Evolutionary conservation across 345 rosid species (phyloP).

Genomic region (Heritiera fomes): DNA sequence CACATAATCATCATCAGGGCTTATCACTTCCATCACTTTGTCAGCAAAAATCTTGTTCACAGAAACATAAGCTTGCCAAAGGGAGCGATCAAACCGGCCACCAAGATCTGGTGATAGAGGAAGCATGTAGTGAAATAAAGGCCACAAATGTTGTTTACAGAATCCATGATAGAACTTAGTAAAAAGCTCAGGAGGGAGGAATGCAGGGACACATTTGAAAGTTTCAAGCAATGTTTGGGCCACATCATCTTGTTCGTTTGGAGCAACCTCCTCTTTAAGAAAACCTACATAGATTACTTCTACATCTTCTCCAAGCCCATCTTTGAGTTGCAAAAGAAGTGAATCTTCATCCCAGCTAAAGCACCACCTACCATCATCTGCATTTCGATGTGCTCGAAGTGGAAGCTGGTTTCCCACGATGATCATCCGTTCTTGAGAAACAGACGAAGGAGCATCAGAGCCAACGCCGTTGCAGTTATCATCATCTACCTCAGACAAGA

Average conservation of each 20-base stretch:
- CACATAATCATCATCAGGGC: conserved; percentile 87
- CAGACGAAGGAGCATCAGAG: conserved; percentile 85
- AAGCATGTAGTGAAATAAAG: conserved; percentile 93
- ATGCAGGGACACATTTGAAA: conserved; percentile 95
- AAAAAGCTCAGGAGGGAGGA: conserved; percentile 70
- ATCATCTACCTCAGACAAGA: conserved; percentile 79
- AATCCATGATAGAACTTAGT: conserved; percentile 88
- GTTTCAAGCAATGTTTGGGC: conserved; percentile 78
- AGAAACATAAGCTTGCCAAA: conserved; percentile 93
- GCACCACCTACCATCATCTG: conserved; percentile 48
- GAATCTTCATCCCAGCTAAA: conserved; percentile 97
- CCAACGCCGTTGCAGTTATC: conserved; percentile 67
- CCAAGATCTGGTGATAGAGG: conserved; percentile 89
- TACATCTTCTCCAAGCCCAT: conserved; percentile 82
- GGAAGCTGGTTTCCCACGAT: conserved; percentile 97
- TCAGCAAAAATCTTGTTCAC: conserved; percentile 95
- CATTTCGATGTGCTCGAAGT: conserved; percentile 54
- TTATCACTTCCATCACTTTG: conserved; percentile 92
- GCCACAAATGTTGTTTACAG: conserved; percentile 95
- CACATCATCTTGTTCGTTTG: conserved; percentile 73
- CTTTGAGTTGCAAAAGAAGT: conserved; percentile 88
- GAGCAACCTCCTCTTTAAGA: conserved; percentile 68
- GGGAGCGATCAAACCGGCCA: conserved; percentile 80
- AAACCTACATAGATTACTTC: conserved; percentile 93
- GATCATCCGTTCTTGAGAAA: conserved; percentile 77